Base-by-base conservation (phyloP, 225 moss, liverwort and hornwort species). In the Physcomitrellopsis africana region DNA sequence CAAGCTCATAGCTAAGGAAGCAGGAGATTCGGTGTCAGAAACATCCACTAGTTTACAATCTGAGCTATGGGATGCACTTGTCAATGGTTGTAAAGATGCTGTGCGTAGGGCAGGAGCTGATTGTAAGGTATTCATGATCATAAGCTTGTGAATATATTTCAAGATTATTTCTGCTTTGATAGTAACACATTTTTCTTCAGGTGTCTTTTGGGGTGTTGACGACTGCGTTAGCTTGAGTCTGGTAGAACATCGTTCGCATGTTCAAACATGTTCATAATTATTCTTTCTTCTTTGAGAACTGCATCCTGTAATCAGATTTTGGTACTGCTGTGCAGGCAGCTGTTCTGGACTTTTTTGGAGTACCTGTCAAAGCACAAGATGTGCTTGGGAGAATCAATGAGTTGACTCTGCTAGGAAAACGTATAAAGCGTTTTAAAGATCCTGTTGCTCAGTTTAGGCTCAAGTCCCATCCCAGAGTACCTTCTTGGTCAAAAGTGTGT, bases 341-440 rank as follows among this genome's bases (percentile, higher is more conserved):
- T 68, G 93, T 99, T 67, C 68, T 99, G 69, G 99, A 99, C 63
- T 99, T 99, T 83, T 95, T 92, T 80, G 95, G 99, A 41, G 93
- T 99, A 26, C 95, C 95, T 72, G 95, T 99, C 19, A 99, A 99
- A 78, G 95, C 99, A 51, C 99, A 99, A 73, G 99, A 99, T 47
- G 83, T 95, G 68, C 75, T 93, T 56, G 83, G 85, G 16, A 88
- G 99, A 65, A 93, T 99, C 6, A 92, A 90, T 81, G 99, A 99
- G 77, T 78, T 99, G 65, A 81, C 90, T n/a, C 84, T 93, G 54
- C 77, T 99, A 63, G 89, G 87, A 67, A 99, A 92, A 77, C 92
- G 99, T 15, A 86, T 99, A 11, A 95, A 92, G 69, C 95, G 95
- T 59, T 90, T 88, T 71, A 77, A 89, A 67, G 99, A 99, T 67